phyloP scores from a whole-genome alignment of 2,329 filamentous ascomycete genomes.

The Penicillium sp. region DNA sequence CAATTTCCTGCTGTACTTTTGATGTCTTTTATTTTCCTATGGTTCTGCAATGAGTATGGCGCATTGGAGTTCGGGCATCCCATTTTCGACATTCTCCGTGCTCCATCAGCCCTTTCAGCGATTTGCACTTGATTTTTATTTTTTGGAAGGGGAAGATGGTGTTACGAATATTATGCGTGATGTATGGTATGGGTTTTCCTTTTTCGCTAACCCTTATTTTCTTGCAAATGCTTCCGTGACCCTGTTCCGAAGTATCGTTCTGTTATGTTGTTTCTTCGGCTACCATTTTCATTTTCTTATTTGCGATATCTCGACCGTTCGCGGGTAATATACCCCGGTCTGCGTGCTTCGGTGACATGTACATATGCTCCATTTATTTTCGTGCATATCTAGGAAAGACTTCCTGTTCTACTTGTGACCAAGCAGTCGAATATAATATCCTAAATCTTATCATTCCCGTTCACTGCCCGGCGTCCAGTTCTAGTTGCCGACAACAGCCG shows the following conservation, averaged over 20 bases:
- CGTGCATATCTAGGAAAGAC: background rate
- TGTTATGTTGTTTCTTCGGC: conserved; percentile 13
- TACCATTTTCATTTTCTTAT: background rate
- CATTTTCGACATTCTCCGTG: conserved; percentile 14
- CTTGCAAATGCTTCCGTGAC: background rate
- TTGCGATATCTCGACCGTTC: conserved; percentile 2
- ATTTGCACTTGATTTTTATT: conserved; percentile 18
- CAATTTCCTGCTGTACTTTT: conserved; percentile 8
- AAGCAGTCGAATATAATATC: background rate
- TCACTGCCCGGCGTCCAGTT: background rate
- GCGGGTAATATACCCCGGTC: conserved; percentile 17
- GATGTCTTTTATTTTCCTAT: conserved; percentile 13
- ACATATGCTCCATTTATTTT: conserved; percentile 32
- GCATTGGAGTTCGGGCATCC: conserved; percentile 26
- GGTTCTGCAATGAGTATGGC: conserved; percentile 21
- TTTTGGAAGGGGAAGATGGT: conserved; percentile 23
- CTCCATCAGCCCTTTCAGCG: conserved; percentile 27
- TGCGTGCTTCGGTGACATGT: conserved; percentile 28
- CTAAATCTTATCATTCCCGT: background rate
- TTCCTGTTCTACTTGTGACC: background rate
- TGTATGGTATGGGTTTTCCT: conserved; percentile 30
- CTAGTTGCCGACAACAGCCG: background rate
- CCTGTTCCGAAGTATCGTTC: background rate
- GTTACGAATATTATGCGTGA: conserved; percentile 37
- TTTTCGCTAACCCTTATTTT: conserved; percentile 3